A percentile compares a stretch with the other conserved stretches of the same genome.
Evolutionary conservation across 2,329 filamentous ascomycete species (phyloP).

Genomic region (Rhytidhysteron rufulum): DNA sequence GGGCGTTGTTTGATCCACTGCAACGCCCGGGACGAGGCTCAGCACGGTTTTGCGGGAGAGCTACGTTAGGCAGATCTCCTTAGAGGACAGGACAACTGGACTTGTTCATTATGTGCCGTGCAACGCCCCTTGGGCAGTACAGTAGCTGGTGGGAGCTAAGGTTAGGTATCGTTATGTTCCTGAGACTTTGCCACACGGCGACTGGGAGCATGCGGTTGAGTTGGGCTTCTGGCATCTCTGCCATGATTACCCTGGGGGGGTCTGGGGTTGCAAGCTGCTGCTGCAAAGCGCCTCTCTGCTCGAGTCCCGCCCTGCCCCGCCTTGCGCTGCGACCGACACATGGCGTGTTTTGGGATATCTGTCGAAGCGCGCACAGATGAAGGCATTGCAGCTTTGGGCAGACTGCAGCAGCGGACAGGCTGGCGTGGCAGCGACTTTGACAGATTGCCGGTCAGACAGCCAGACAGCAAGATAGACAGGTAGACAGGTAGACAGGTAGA

Average conservation of each 20-base stretch:
- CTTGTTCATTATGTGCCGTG: no score
- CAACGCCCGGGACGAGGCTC: slow-evolving; percentile 1
- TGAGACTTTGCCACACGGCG: slow-evolving; percentile 1
- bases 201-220: slow-evolving; percentile 2
- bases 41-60: slow-evolving; percentile 7
- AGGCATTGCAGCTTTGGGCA: no score
- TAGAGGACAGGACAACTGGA: slow-evolving; percentile 4
- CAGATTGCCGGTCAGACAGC: no score
- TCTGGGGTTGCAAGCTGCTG: no score
- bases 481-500: no score
- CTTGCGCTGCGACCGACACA: slow-evolving; percentile 1
- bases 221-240: no score
- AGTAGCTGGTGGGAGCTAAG: slow-evolving; percentile 6
- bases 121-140: slow-evolving; percentile 1
- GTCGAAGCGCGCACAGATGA: background rate
- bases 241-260: no score
- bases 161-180: slow-evolving; percentile 1
- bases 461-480: no score
- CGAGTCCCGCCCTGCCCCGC: slow-evolving; percentile 6
- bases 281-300: no score
- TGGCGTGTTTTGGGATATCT: slow-evolving; percentile 2
- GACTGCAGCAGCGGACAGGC: no score
- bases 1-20: background rate
- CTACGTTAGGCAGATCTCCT: slow-evolving; percentile 9
- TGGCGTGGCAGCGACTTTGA: no score